Evolutionary conservation across 441 rosid genomes (phyloP).

Genomic region (Arabidopsis hybrid): DNA sequence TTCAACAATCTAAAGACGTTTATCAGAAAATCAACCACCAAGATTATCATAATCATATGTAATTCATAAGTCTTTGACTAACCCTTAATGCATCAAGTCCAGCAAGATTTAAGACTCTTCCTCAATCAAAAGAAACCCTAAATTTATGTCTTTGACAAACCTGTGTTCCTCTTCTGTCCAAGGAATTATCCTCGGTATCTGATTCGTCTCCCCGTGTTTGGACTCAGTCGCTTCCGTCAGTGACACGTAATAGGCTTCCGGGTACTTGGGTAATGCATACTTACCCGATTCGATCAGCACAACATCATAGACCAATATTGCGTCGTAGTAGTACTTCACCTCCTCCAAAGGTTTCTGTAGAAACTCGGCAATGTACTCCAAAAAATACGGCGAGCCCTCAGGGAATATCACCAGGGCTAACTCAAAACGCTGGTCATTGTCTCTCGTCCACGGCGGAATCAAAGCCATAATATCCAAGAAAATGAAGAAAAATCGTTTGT

Average conservation of each 20-base stretch:
- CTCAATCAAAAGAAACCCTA: too few species aligned
- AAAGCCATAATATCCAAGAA: background rate
- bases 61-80: background rate
- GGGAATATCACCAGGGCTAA: conserved; percentile 50
- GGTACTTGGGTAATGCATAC: conserved; percentile 20
- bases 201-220: conserved; percentile 40
- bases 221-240: background rate
- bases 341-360: conserved; percentile 48
- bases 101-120: too few species aligned
- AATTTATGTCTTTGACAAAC: background rate
- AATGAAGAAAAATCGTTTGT: background rate
- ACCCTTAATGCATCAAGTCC: too few species aligned
- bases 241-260: conserved; percentile 2
- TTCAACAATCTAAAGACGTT: too few species aligned
- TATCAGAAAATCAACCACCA: too few species aligned
- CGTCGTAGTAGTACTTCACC: conserved; percentile 55
- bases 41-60: background rate
- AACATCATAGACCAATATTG: conserved; percentile 52
- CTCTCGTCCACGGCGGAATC: conserved; percentile 51
- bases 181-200: conserved; percentile 57
- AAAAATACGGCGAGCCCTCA: conserved; percentile 51
- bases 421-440: conserved; percentile 70
- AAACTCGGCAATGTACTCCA: conserved; percentile 43
- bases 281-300: conserved; percentile 56
- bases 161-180: conserved; percentile 72